A percentile compares a stretch with the other conserved stretches of the same genome.
Conservation (phyloP, 2,329 filamentous ascomycete species). For the Monilinia vaccinii-corymbosi region DNA sequence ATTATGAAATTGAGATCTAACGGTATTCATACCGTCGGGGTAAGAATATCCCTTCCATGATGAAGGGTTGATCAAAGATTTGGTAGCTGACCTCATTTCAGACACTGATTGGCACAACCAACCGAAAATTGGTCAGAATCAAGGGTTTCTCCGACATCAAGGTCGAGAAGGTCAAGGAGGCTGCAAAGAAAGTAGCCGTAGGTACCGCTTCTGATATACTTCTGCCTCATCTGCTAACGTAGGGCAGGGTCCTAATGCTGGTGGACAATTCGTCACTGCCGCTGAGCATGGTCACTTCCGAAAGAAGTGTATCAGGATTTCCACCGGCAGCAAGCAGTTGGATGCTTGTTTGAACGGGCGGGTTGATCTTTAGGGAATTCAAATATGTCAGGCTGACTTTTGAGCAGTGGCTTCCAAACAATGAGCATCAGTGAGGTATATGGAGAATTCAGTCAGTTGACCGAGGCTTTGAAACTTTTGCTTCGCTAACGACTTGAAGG, state of each 20-base stretch:
- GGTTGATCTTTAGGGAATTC: not conserved
- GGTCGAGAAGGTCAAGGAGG: conserved; percentile 63
- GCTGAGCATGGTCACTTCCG: conserved; percentile 54
- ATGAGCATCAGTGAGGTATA: conserved; percentile 60
- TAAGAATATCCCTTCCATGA: conserved; percentile 28
- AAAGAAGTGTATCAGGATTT: conserved; percentile 54
- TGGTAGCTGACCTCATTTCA: conserved; percentile 24
- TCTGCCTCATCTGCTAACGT: conserved; percentile 11
- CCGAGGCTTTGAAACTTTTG: not conserved
- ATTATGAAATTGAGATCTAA: conserved; percentile 56
- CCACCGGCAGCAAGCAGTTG: conserved; percentile 61
- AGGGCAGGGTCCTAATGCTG: conserved; percentile 44
- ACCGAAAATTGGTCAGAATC: conserved; percentile 53
- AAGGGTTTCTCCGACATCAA: conserved; percentile 63
- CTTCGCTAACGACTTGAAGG: conserved; percentile 23
- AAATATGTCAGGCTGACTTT: conserved; percentile 6
- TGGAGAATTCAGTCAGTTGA: conserved; percentile 43
- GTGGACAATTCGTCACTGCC: conserved; percentile 49
- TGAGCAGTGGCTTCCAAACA: conserved; percentile 53
- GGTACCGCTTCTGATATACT: conserved; percentile 6
- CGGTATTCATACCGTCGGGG: conserved; percentile 54
- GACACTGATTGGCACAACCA: conserved; percentile 51
- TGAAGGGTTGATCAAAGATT: not conserved
- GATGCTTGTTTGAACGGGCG: conserved; percentile 56
- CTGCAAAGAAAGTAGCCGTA: conserved; percentile 37